phyloP scores from a whole-genome alignment of 139 green algal species.

The Coccomyxa sp. region DNA sequence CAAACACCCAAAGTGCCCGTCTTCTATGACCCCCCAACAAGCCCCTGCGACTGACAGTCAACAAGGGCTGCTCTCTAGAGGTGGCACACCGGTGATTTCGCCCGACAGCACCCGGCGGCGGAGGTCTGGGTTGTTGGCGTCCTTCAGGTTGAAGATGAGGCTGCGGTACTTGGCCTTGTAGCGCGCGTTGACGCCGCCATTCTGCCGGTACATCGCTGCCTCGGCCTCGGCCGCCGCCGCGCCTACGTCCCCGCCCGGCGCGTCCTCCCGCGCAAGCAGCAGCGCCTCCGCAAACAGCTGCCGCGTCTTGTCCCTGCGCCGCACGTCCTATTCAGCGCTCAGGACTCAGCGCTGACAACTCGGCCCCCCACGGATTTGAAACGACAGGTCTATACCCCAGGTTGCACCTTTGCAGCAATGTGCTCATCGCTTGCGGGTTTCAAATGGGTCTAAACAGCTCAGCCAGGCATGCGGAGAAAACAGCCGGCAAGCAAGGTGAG shows the following conservation, averaged over 20 bases:
- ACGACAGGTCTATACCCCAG: no score
- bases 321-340: not conserved
- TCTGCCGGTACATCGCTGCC: slow-evolving; percentile 38
- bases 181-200: slow-evolving; percentile 49
- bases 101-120: slow-evolving; percentile 47
- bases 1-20: no score
- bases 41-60: not conserved
- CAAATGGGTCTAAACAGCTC: no score
- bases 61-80: not conserved
- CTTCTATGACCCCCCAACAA: no score
- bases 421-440: no score
- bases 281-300: slow-evolving; percentile 22
- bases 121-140: slow-evolving; percentile 81
- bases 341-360: not conserved
- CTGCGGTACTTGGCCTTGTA: slow-evolving; percentile 93
- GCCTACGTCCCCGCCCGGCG: slow-evolving; percentile 13
- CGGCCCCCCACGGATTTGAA: no score
- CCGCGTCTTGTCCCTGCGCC: slow-evolving; percentile 14
- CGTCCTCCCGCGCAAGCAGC: slow-evolving; percentile 13
- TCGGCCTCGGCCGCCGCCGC: slow-evolving; percentile 40
- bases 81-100: slow-evolving; percentile 20
- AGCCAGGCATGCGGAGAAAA: no score
- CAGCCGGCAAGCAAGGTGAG: no score
- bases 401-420: no score
- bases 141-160: slow-evolving; percentile 95